Conservation (phyloP, 345 rosid genomes). For the Rhodamnia argentea region DNA sequence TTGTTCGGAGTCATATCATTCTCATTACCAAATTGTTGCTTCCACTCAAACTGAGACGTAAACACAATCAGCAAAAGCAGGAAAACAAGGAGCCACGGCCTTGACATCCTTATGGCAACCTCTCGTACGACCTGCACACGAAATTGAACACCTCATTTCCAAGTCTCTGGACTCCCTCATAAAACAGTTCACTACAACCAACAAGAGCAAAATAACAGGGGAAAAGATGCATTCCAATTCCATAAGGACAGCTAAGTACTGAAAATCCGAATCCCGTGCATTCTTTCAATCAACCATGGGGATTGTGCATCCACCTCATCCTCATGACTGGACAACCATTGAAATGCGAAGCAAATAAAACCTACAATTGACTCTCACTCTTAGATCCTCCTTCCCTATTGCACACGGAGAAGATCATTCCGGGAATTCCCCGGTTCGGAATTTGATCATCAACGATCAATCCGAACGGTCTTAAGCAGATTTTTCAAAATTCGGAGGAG, state of each 20-base stretch:
- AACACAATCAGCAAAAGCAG: constrained; percentile 48
- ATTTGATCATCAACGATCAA: neutral
- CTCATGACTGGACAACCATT: neutral
- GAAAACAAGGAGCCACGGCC: constrained; percentile 61
- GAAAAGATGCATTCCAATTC: neutral
- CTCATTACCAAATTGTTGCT: constrained; percentile 56
- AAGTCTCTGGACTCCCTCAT: neutral
- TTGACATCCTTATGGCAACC: constrained; percentile 32
- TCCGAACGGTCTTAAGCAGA: neutral
- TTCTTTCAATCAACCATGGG: neutral
- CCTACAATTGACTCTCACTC: neutral
- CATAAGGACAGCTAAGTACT: neutral
- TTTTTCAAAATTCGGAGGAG: neutral
- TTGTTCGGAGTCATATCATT: constrained; percentile 23
- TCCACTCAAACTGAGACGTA: constrained; percentile 75
- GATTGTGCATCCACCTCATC: neutral
- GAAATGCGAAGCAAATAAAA: neutral
- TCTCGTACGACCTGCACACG: constrained; percentile 4
- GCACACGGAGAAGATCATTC: neutral
- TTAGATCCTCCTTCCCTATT: neutral
- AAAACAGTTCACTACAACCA: neutral
- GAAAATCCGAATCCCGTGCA: neutral
- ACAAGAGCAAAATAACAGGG: neutral
- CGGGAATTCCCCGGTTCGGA: neutral
- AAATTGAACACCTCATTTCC: neutral